Conservation (phyloP, 2,329 filamentous ascomycete species). For the Fusarium domesticum region DNA sequence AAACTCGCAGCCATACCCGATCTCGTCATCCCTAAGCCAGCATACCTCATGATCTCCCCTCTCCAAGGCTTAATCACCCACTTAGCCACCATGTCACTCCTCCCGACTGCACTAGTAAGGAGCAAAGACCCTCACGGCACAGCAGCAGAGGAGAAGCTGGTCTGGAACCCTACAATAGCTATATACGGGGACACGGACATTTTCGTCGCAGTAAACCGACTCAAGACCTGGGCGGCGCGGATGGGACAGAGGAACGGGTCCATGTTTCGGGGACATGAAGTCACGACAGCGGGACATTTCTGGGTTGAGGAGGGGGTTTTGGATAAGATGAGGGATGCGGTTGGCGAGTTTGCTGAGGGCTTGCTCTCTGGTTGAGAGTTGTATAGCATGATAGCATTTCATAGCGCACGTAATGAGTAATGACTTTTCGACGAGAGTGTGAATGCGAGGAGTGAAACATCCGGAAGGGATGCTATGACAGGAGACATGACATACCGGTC, state of each 20-base stretch:
- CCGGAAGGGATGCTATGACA: too few species aligned
- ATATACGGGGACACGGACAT: conserved; percentile 73
- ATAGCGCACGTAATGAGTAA: conserved; percentile 5
- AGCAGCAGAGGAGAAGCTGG: conserved; percentile 53
- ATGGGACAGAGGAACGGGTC: conserved; percentile 45
- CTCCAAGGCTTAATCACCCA: conserved; percentile 58
- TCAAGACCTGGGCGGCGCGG: conserved; percentile 62
- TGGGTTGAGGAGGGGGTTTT: conserved; percentile 56
- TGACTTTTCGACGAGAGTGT: not conserved
- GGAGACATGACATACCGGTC: too few species aligned
- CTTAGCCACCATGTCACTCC: conserved; percentile 60
- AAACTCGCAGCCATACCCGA: conserved; percentile 33
- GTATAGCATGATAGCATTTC: not conserved
- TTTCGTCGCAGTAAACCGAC: conserved; percentile 65
- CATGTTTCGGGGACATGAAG: conserved; percentile 46
- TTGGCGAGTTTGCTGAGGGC: conserved; percentile 29
- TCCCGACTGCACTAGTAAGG: conserved; percentile 32
- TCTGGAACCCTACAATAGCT: conserved; percentile 59
- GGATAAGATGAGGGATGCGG: conserved; percentile 25
- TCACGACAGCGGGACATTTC: conserved; percentile 58
- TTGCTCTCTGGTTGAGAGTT: conserved; percentile 11
- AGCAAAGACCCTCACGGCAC: conserved; percentile 24
- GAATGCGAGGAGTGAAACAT: not conserved
- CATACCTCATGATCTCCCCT: conserved; percentile 67
- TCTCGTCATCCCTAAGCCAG: conserved; percentile 40